Evolutionary conservation across 2,329 filamentous ascomycete genomes (phyloP).

Genomic region (Samsoniella hepiali): DNA sequence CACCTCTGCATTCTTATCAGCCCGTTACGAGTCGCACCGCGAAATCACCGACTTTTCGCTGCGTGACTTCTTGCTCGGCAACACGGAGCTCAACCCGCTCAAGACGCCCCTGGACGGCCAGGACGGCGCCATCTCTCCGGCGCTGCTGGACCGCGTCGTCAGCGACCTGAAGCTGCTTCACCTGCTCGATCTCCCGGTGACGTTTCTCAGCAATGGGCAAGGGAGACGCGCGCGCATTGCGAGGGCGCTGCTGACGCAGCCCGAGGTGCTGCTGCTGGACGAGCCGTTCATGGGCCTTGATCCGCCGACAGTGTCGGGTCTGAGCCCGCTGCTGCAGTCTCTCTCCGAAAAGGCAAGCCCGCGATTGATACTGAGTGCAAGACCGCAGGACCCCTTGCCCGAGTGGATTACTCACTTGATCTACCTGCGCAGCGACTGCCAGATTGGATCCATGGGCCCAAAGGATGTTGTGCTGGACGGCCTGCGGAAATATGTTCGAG

Average conservation of each 20-base stretch:
- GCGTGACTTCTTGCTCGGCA: constrained; percentile 73
- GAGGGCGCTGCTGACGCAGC: constrained; percentile 72
- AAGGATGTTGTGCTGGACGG: constrained; percentile 60
- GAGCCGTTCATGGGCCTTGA: constrained; percentile 97
- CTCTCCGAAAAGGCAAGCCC: constrained; percentile 66
- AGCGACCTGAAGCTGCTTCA: constrained; percentile 64
- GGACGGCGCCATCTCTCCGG: constrained; percentile 46
- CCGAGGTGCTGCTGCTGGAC: constrained; percentile 81
- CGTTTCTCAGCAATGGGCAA: constrained; percentile 92
- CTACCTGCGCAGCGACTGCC: constrained; percentile 65
- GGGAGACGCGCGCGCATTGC: constrained; percentile 84
- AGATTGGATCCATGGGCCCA: constrained; percentile 62
- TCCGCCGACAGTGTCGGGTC: constrained; percentile 68
- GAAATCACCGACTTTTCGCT: constrained; percentile 88
- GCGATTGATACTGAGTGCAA: constrained; percentile 70
- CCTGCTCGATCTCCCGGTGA: constrained; percentile 76
- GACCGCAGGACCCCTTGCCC: constrained; percentile 83
- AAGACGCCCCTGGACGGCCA: constrained; percentile 39
- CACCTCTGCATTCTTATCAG: constrained; percentile 79
- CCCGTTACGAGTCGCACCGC: constrained; percentile 82
- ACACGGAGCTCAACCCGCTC: constrained; percentile 77
- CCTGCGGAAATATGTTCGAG: constrained; percentile 46
- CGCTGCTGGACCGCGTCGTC: constrained; percentile 60
- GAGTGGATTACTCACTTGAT: constrained; percentile 87
- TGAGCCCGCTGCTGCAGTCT: constrained; percentile 68